These are phyloP conservation scores for Chondrus crispus DNA, from an alignment of 23 red algal genomes.

Conservation along the genomic window DNA sequence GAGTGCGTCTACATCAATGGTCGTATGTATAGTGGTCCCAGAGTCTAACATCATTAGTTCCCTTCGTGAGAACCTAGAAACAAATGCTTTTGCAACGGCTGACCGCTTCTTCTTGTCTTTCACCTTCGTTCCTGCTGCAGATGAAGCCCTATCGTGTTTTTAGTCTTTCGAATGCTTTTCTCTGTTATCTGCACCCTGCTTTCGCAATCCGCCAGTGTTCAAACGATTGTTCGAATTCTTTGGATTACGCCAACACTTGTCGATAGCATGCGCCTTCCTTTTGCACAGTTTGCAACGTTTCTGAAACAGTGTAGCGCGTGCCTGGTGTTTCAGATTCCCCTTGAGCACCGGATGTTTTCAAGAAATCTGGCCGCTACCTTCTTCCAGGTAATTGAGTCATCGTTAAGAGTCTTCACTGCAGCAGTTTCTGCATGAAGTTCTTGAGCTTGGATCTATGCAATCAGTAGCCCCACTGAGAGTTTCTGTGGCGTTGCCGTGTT, in stretches of 20 bases:
- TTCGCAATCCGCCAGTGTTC: no score
- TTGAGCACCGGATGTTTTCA: not conserved
- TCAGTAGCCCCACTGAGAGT: not conserved
- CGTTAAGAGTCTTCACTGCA: conserved; percentile 8
- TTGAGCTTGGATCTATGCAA: not conserved
- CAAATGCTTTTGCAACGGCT: not conserved
- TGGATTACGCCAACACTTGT: conserved; percentile 12
- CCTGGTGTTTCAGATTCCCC: not conserved
- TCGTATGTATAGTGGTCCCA: conserved; percentile 6
- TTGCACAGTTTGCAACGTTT: not conserved
- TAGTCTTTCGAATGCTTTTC: no score
- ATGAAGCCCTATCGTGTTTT: no score
- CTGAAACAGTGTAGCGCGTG: not conserved
- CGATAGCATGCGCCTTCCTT: not conserved
- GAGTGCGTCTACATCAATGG: not conserved
- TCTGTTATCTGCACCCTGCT: no score
- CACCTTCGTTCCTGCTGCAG: no score
- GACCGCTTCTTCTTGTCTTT: no score
- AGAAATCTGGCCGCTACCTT: not conserved
- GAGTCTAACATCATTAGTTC: conserved; percentile 5
- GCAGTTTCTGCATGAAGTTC: not conserved
- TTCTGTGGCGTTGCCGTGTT: not conserved
- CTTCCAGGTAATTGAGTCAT: not conserved
- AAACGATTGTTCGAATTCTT: not conserved
- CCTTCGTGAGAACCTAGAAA: no score